A percentile compares a stretch with the other conserved stretches of the same genome.
Evolutionary conservation across 805 yeast species (phyloP).

Genomic region (Metschnikowia rubicola): DNA sequence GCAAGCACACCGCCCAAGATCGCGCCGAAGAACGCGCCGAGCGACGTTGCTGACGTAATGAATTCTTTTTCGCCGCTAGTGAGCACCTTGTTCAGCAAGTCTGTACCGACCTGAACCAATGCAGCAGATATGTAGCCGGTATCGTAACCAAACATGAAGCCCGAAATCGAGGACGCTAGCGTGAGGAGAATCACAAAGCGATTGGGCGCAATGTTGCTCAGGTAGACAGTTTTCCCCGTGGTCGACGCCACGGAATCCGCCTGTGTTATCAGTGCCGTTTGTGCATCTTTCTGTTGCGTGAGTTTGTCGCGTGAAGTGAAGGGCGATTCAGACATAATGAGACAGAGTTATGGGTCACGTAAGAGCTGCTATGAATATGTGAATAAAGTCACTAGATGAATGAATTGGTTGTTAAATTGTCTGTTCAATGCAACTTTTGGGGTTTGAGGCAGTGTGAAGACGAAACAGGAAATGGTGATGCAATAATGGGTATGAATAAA

Average conservation of each 20-base stretch:
- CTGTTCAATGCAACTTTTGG: no score
- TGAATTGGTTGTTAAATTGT: no score
- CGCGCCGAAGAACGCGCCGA: constrained; percentile 86
- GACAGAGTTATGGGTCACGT: not conserved
- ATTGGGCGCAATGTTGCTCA: constrained; percentile 26
- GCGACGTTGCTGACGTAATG: constrained; percentile 90
- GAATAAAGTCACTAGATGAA: no score
- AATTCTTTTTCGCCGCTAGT: constrained; percentile 80
- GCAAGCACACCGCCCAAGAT: constrained; percentile 77
- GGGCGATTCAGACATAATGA: constrained; percentile 3
- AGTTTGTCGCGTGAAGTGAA: constrained; percentile 8
- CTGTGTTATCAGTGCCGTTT: constrained; percentile 7
- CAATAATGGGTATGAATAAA: not conserved
- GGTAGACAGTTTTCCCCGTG: constrained; percentile 3
- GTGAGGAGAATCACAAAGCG: constrained; percentile 65
- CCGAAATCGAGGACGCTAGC: constrained; percentile 81
- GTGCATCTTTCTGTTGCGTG: constrained; percentile 1
- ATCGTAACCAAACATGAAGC: constrained; percentile 96
- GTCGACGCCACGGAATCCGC: constrained; percentile 7
- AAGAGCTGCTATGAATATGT: no score
- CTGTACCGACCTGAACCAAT: constrained; percentile 77
- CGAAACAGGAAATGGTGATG: not conserved
- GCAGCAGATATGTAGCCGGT: constrained; percentile 97
- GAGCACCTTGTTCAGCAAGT: constrained; percentile 49
- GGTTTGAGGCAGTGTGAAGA: not conserved